These are phyloP conservation scores for Musa balbisiana DNA, from an alignment of 202 grass and related monocot genomes.

Conservation along the genomic window DNA sequence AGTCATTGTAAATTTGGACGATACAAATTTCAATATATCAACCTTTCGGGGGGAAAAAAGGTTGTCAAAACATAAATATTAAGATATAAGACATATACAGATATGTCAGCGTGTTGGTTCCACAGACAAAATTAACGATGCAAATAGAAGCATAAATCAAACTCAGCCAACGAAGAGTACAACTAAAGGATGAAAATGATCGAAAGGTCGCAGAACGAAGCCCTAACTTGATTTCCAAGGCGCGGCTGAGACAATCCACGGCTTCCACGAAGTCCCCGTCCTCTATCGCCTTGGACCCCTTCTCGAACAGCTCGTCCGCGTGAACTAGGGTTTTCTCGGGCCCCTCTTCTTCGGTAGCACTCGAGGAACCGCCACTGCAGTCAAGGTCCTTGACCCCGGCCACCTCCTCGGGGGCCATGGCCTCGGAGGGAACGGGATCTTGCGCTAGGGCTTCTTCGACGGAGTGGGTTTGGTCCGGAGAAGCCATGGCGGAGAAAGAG, in stretches of 20 bases:
- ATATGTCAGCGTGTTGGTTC: too few relatives aligned
- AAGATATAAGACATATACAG: neutral
- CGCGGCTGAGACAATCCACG: slow-evolving; percentile 59
- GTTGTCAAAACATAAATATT: too few relatives aligned
- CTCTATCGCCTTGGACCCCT: slow-evolving; percentile 58
- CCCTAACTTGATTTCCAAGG: slow-evolving; percentile 70
- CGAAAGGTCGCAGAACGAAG: neutral
- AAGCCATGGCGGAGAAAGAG: neutral
- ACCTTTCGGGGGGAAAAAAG: too few relatives aligned
- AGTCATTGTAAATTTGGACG: too few relatives aligned
- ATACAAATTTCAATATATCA: too few relatives aligned
- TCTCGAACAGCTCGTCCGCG: slow-evolving; percentile 52
- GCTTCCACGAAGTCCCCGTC: slow-evolving; percentile 54
- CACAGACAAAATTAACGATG: neutral
- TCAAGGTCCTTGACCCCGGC: neutral
- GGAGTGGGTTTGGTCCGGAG: neutral
- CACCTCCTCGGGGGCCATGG: neutral
- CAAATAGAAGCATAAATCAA: neutral
- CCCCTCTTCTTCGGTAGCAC: slow-evolving; percentile 13
- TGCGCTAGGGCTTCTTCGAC: neutral
- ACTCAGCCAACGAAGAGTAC: neutral
- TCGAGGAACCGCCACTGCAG: neutral
- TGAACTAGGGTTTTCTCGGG: slow-evolving; percentile 42
- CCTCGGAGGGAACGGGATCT: neutral
- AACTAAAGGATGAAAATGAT: neutral